Evolutionary conservation across 345 rosid genomes (phyloP).

Genomic region (Corchorus olitorius): DNA sequence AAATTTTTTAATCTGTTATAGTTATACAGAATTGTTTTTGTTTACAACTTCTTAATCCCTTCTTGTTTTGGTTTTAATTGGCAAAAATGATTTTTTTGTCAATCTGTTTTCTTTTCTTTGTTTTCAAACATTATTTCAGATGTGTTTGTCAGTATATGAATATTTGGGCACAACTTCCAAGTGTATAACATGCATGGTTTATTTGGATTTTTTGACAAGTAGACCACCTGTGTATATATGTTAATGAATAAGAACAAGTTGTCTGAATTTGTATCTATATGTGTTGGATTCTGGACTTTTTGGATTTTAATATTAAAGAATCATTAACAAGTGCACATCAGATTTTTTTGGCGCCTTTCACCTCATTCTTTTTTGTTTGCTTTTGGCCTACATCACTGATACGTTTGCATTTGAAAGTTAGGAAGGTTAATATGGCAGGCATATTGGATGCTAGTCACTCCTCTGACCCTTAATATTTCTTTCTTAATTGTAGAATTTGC

Average conservation of each 20-base stretch:
- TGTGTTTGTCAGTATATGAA: constrained; percentile 1
- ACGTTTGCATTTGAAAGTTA: neutral
- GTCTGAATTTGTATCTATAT: neutral
- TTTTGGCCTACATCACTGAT: neutral
- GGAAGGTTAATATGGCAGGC: neutral
- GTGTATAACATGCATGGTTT: neutral
- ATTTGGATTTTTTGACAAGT: neutral
- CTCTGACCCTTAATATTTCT: neutral
- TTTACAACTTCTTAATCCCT: neutral
- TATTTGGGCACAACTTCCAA: neutral
- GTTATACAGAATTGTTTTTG: neutral
- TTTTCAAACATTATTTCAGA: neutral
- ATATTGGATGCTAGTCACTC: neutral
- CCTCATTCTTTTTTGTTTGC: neutral
- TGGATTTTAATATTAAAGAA: neutral
- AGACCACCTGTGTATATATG: neutral
- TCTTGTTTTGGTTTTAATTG: neutral
- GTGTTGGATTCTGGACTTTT: neutral
- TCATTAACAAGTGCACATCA: neutral
- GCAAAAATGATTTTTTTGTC: neutral
- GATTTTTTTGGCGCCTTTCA: neutral
- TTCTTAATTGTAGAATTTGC: constrained; percentile 58
- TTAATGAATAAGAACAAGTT: neutral
- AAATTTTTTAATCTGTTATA: neutral
- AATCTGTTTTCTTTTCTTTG: neutral